Evolutionary conservation across 345 rosid genomes (phyloP).

Genomic region (Gossypium sturtianum): DNA sequence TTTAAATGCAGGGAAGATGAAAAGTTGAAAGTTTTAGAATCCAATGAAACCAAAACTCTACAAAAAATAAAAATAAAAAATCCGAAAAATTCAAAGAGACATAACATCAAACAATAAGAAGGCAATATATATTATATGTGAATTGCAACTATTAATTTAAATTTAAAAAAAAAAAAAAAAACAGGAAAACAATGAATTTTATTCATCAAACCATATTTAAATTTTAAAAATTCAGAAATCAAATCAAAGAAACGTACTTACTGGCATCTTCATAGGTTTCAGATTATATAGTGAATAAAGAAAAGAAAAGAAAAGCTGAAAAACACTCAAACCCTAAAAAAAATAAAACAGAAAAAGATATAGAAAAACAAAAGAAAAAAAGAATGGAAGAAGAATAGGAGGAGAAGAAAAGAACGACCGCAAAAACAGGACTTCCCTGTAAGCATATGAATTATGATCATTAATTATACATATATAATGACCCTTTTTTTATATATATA

Average conservation of each 20-base stretch:
- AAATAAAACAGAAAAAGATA: neutral
- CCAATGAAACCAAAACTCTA: conserved; percentile 16
- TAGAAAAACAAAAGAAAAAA: neutral
- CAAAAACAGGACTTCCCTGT: conserved; percentile 33
- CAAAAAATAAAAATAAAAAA: neutral
- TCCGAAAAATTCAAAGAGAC: neutral
- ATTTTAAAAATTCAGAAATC: no score
- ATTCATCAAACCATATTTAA: neutral
- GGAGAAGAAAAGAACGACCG: conserved; percentile 18
- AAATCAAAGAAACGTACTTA: conserved; percentile 78
- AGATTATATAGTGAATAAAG: no score
- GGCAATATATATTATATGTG: neutral
- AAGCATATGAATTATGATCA: conserved; percentile 42
- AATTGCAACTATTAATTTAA: conserved; percentile 12
- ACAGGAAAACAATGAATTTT: neutral
- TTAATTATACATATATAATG: conserved; percentile 41
- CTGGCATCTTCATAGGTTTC: conserved; percentile 79
- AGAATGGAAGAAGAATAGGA: neutral
- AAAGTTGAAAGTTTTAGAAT: conserved; percentile 10
- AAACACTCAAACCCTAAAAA: conserved; percentile 2
- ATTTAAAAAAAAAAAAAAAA: neutral
- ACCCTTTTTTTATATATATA: no score
- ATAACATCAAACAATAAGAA: neutral
- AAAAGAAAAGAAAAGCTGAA: conserved; percentile 1
- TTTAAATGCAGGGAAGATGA: conserved; percentile 13